Conservation (phyloP, 768 basidiomycete genomes). For the Ramaria rubella region DNA sequence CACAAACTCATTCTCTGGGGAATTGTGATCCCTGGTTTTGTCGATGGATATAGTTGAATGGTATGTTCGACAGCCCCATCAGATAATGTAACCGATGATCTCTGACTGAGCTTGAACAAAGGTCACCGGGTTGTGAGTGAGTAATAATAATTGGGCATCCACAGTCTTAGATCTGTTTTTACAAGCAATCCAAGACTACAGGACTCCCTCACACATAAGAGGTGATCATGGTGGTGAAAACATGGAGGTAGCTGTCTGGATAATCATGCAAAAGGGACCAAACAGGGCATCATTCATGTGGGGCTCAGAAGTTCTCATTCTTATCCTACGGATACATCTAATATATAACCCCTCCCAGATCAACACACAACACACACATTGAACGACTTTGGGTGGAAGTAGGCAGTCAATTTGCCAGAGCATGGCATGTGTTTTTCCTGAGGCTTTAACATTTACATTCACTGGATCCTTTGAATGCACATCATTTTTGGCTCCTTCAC, state of each 20-base stretch:
- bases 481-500: constrained; percentile 41
- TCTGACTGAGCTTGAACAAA: neutral
- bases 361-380: too few relatives aligned
- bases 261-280: constrained; percentile 29
- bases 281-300: neutral
- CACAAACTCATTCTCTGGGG: constrained; percentile 33
- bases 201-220: constrained; percentile 25
- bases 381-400: too few relatives aligned
- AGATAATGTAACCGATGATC: constrained; percentile 12
- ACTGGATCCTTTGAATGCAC: constrained; percentile 24
- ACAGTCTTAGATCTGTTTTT: too few relatives aligned
- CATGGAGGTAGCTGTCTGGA: constrained; percentile 25
- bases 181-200: neutral
- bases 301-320: neutral
- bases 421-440: constrained; percentile 39
- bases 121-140: neutral
- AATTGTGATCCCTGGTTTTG: constrained; percentile 29
- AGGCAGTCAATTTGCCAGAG: too few relatives aligned
- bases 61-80: constrained; percentile 16
- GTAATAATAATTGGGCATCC: too few relatives aligned
- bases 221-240: constrained; percentile 35
- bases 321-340: too few relatives aligned
- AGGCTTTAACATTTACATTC: constrained; percentile 29
- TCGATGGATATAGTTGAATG: constrained; percentile 34
- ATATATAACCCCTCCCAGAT: too few relatives aligned